These are phyloP conservation scores for Cyclocybe aegerita DNA, from an alignment of 768 basidiomycete genomes.

Conservation along the genomic window DNA sequence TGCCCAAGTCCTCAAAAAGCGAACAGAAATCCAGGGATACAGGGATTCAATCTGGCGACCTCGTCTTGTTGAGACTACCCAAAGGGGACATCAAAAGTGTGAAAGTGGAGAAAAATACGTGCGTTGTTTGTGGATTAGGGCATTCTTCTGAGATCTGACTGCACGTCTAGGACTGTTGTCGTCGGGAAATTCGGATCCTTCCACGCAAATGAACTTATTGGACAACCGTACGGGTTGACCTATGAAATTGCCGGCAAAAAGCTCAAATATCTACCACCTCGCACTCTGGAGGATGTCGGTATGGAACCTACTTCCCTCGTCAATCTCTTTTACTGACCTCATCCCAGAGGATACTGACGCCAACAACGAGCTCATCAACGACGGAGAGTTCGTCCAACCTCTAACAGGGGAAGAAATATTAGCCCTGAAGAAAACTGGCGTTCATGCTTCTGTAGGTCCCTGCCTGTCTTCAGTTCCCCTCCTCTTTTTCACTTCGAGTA, in stretches of 20 bases:
- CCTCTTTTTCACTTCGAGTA: constrained; percentile 15
- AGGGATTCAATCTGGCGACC: constrained; percentile 65
- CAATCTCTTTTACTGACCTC: not conserved
- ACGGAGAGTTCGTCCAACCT: constrained; percentile 81
- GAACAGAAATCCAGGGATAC: constrained; percentile 20
- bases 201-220: constrained; percentile 71
- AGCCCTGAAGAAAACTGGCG: constrained; percentile 76
- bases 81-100: constrained; percentile 77
- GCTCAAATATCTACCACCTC: constrained; percentile 60
- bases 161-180: constrained; percentile 53
- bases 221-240: constrained; percentile 82
- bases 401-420: constrained; percentile 84
- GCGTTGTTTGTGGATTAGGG: constrained; percentile 26
- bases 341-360: constrained; percentile 90
- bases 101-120: constrained; percentile 75
- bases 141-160: constrained; percentile 1
- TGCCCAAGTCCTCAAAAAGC: constrained; percentile 12
- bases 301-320: constrained; percentile 4
- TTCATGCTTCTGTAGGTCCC: constrained; percentile 66
- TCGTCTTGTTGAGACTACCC: constrained; percentile 78
- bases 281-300: constrained; percentile 80
- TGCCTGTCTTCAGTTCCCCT: constrained; percentile 6
- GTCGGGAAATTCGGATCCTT: constrained; percentile 90
- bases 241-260: constrained; percentile 82
- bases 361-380: constrained; percentile 94